phyloP scores from a whole-genome alignment of 768 basidiomycete species.

The Mycena latifolia region DNA sequence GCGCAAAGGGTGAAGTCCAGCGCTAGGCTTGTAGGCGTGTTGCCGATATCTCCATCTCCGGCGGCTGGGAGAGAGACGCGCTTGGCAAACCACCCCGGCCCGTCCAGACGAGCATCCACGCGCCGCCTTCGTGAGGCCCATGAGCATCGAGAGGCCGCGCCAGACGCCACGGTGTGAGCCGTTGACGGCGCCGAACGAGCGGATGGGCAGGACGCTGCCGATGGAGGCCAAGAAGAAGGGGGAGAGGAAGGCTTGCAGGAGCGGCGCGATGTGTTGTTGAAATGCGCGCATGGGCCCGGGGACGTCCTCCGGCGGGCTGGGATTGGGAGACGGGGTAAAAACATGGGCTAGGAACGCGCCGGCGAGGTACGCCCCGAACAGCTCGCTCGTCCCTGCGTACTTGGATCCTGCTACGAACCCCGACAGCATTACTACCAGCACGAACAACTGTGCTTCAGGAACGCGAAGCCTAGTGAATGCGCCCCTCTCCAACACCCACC shows the following conservation, averaged over 20 bases:
- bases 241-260: slow-evolving; percentile 58
- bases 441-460: slow-evolving; percentile 44
- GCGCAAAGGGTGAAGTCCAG: slow-evolving; percentile 35
- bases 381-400: slow-evolving; percentile 70
- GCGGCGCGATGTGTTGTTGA: slow-evolving; percentile 49
- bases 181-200: slow-evolving; percentile 54
- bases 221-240: slow-evolving; percentile 80
- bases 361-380: slow-evolving; percentile 74
- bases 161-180: slow-evolving; percentile 48
- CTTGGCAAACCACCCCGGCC: slow-evolving; percentile 31
- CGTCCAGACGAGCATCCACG: slow-evolving; percentile 57
- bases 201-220: slow-evolving; percentile 66
- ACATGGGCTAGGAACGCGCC: slow-evolving; percentile 61
- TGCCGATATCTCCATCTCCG: neutral
- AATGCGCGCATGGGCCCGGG: slow-evolving; percentile 44
- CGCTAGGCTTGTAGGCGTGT: too few relatives aligned
- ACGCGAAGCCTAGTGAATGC: slow-evolving; percentile 23
- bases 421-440: slow-evolving; percentile 53
- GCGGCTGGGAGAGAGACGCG: neutral
- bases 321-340: slow-evolving; percentile 28
- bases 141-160: slow-evolving; percentile 31
- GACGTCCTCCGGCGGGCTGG: neutral
- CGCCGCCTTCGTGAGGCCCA: too few relatives aligned
- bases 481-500: slow-evolving; percentile 9
- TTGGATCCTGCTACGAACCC: slow-evolving; percentile 61